Evolutionary conservation across 23 red algal species (phyloP).

Genomic region (Agarophyton chilense): DNA sequence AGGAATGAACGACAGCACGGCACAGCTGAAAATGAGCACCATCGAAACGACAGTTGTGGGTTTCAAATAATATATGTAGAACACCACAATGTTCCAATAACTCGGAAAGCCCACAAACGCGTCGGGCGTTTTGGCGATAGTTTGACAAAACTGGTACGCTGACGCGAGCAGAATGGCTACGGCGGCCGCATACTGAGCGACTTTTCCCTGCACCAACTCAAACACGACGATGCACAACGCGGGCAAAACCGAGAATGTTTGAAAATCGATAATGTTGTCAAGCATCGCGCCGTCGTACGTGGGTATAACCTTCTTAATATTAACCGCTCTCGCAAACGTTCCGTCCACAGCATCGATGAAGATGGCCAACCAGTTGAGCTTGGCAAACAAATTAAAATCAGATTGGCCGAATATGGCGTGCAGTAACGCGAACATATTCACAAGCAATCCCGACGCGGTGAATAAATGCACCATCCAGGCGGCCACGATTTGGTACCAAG

Average conservation of each 20-base stretch:
- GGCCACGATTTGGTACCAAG: slow-evolving; percentile 26
- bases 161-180: slow-evolving; percentile 33
- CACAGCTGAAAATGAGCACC: slow-evolving; percentile 26
- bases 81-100: slow-evolving; percentile 78
- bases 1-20: slow-evolving; percentile 64
- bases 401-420: slow-evolving; percentile 24
- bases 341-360: slow-evolving; percentile 82
- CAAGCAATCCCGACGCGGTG: slow-evolving; percentile 62
- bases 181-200: slow-evolving; percentile 11
- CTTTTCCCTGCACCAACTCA: slow-evolving; percentile 5
- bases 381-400: slow-evolving; percentile 58
- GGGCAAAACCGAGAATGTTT: slow-evolving; percentile 67
- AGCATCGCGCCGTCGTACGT: slow-evolving; percentile 66
- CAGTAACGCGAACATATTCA: slow-evolving; percentile 45
- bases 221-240: slow-evolving; percentile 54
- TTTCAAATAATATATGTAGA: slow-evolving; percentile 48
- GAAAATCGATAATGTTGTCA: slow-evolving; percentile 77
- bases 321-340: slow-evolving; percentile 68
- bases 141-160: slow-evolving; percentile 78
- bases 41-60: slow-evolving; percentile 23
- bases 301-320: slow-evolving; percentile 72
- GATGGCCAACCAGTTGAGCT: slow-evolving; percentile 71
- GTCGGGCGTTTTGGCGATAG: slow-evolving; percentile 65
- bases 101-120: slow-evolving; percentile 78
- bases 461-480: slow-evolving; percentile 69